A percentile compares a stretch with the other conserved stretches of the same genome.
Conservation (phyloP, 78 protist species). For the Dictyostelium purpureum region DNA sequence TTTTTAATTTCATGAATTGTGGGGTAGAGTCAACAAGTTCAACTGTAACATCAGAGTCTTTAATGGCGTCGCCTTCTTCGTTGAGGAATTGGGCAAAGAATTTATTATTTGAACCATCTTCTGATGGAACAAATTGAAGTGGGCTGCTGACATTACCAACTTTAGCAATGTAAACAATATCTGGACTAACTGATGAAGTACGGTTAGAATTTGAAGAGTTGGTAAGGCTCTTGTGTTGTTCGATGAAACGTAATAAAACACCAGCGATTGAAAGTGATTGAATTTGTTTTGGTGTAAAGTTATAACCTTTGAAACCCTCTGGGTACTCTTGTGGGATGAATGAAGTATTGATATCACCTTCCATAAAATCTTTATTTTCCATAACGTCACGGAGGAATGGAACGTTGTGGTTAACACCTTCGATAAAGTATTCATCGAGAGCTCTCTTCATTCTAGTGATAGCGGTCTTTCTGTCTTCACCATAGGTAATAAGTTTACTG, state of each 20-base stretch:
- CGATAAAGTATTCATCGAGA: constrained; percentile 93
- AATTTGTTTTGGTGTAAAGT: constrained; percentile 63
- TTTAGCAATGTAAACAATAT: neutral
- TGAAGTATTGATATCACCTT: constrained; percentile 91
- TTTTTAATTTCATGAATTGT: constrained; percentile 26
- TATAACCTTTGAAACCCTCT: constrained; percentile 91
- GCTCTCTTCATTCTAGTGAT: constrained; percentile 72
- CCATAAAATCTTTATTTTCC: constrained; percentile 84
- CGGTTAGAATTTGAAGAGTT: neutral
- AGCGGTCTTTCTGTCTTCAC: constrained; percentile 53
- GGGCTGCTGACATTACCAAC: constrained; percentile 39
- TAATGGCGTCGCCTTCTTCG: constrained; percentile 15
- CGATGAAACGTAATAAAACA: constrained; percentile 15
- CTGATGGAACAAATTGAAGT: neutral
- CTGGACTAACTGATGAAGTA: constrained; percentile 14
- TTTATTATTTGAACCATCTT: neutral
- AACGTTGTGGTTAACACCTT: constrained; percentile 94
- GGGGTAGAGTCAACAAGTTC: neutral
- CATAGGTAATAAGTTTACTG: constrained; percentile 95
- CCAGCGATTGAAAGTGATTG: constrained; percentile 41
- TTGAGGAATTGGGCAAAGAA: constrained; percentile 32
- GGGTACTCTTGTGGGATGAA: constrained; percentile 93
- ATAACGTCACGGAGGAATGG: constrained; percentile 90
- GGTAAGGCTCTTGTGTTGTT: constrained; percentile 49
- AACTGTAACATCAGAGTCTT: neutral